A percentile compares a stretch with the other conserved stretches of the same genome.
Evolutionary conservation across 2,329 filamentous ascomycete species (phyloP).

Genomic region (Curvularia lunata): DNA sequence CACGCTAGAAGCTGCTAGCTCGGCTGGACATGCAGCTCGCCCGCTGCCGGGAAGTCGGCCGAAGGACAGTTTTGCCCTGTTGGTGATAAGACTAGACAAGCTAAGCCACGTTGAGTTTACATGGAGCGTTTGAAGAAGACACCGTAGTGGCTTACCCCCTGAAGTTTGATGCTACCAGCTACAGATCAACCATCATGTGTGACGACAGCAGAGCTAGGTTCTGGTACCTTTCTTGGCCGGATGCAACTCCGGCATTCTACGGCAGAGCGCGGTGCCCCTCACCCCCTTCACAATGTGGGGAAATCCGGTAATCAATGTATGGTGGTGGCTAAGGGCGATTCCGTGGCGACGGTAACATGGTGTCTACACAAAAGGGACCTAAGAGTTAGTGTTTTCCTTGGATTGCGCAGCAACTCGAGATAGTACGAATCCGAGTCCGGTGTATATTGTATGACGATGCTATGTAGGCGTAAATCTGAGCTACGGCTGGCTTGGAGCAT

Average conservation of each 20-base stretch:
- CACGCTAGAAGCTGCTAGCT: constrained; percentile 11
- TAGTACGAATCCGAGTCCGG: constrained; percentile 4
- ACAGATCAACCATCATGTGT: not conserved
- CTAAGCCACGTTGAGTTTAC: constrained; percentile 2
- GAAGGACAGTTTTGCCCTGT: constrained; percentile 1
- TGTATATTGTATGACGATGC: not conserved
- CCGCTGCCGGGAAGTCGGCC: not conserved
- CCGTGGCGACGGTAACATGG: not conserved
- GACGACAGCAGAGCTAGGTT: not conserved
- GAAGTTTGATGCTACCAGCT: not conserved
- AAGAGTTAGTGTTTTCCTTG: not conserved
- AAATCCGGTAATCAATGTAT: not conserved
- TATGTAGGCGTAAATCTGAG: not conserved
- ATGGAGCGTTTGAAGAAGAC: not conserved
- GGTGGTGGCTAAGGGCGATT: constrained; percentile 1
- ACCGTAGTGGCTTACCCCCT: not conserved
- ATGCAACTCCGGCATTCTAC: constrained; percentile 1
- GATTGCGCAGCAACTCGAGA: not conserved
- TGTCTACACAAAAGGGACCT: not conserved
- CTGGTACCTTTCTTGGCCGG: constrained; percentile 2
- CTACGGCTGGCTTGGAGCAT: not conserved
- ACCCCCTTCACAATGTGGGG: constrained; percentile 7
- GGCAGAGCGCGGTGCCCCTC: not conserved
- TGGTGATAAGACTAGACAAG: not conserved
- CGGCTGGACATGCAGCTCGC: constrained; percentile 1